Evolutionary conservation across 129 eudicot species (phyloP), one percentile per base, ranked within the genome.

Genomic region (Calendula officinalis): DNA sequence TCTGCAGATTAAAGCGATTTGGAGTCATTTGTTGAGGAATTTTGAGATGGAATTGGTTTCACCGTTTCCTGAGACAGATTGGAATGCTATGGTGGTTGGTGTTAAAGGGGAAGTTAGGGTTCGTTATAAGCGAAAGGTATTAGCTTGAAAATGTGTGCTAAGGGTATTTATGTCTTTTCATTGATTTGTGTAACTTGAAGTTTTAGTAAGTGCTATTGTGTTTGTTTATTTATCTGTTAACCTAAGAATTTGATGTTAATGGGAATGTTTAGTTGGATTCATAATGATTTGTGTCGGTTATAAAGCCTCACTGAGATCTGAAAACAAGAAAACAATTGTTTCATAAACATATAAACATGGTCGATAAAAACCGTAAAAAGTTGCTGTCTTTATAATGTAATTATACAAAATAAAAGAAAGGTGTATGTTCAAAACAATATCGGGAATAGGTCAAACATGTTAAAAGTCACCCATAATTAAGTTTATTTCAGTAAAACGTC

Each of bases 51-150:
- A 91, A 63, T 74, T 91, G 65, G 49, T 83, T 42, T 91, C 98
- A 22, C 98, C 96, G 3, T 91, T 91, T 35, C 98, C 98, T 0
- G 98, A 91, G 74, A 85, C 82, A 3, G 98, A 91, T 36, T 91
- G 98, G 96, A 91, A 91, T 22, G 98, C 98, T 1, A 87, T 91
- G 96, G 98, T 91, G 63, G 98, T 91, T 49, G 98, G 98, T 27
- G 96, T 91, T 35, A 91, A 91, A 67, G 98, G 98, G 46, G 76
- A 91, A 63, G 98, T 91, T 40, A 91, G 84, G 98, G 96, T 91
- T 44, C 72, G 91, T 71, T 87, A 87, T 76, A 87, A 84, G 83
- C 83, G 95, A 57, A 79, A 81, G 65, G 72, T 71, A 42, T 62
- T 62, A 62, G 42, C 45, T n/a, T 53, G 22, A 14, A 37, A 48